Evolutionary conservation across 2,329 filamentous ascomycete genomes (phyloP).

Genomic region (Fusarium sterilihyphosum): DNA sequence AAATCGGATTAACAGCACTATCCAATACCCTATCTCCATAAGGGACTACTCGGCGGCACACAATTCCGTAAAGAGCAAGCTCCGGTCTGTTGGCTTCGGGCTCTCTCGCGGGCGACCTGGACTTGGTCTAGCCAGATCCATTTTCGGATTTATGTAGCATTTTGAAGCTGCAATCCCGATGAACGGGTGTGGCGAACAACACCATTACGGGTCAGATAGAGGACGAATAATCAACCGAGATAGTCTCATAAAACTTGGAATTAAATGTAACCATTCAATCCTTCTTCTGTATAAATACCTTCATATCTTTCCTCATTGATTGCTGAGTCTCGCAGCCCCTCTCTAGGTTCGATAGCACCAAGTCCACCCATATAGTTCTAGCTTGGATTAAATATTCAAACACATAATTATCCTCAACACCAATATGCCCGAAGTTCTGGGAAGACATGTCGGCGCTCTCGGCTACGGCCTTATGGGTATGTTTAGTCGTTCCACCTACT

Average conservation of each 20-base stretch:
- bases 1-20: not conserved
- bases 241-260: not conserved
- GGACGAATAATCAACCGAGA: not conserved
- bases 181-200: not conserved
- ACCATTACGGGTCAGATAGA: not conserved
- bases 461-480: constrained; percentile 67
- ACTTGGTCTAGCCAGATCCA: not conserved
- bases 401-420: not conserved
- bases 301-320: not conserved
- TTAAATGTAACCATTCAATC: not conserved
- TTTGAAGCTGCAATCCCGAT: constrained; percentile 11
- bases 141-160: constrained; percentile 7
- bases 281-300: not conserved
- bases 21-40: not conserved
- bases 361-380: not conserved
- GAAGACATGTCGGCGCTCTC: constrained; percentile 58
- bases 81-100: not conserved
- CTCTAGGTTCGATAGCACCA: not conserved
- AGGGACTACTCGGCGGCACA: not conserved
- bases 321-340: not conserved
- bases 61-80: not conserved
- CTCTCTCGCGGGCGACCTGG: not conserved
- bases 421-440: constrained; percentile 47
- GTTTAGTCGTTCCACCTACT: not conserved
- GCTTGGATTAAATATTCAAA: not conserved